Evolutionary conservation across 768 basidiomycete species (phyloP).

Genomic region (Lentinus brumalis): DNA sequence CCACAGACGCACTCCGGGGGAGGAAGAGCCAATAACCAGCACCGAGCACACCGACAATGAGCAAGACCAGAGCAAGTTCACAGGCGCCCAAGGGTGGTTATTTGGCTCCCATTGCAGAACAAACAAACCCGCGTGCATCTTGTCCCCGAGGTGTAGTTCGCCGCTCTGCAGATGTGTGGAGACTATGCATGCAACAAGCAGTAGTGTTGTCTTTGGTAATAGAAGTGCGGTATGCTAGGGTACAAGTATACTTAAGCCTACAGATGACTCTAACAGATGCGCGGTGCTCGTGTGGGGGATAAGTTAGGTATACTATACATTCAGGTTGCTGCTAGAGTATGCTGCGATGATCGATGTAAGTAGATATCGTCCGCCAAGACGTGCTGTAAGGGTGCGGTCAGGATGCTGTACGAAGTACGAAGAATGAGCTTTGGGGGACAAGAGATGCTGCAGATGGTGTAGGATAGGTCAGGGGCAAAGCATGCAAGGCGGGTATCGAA

Average conservation of each 20-base stretch:
- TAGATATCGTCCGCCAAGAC: background rate
- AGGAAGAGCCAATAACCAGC: background rate
- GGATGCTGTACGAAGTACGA: background rate
- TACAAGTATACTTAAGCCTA: conserved; percentile 13
- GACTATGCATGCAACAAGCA: too few relatives aligned
- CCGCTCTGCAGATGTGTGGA: too few relatives aligned
- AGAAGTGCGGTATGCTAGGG: conserved; percentile 10
- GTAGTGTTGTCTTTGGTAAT: background rate
- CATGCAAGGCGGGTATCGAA: background rate
- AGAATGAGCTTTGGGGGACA: too few relatives aligned
- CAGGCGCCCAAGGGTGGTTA: background rate
- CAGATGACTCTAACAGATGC: conserved; percentile 19
- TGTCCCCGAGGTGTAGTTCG: too few relatives aligned
- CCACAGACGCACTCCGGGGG: background rate
- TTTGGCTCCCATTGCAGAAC: background rate
- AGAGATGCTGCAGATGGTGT: too few relatives aligned
- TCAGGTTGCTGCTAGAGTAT: conserved; percentile 10
- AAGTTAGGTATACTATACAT: conserved; percentile 26
- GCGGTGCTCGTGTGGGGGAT: conserved; percentile 8
- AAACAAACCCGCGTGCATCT: conserved; percentile 1
- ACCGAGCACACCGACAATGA: background rate
- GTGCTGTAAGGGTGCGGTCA: background rate
- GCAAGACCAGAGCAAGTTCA: background rate
- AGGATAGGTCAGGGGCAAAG: too few relatives aligned
- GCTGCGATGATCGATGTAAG: background rate